Evolutionary conservation across 148 eudicot genomes (phyloP), one percentile per base, ranked within the genome.

Genomic region (Chenopodium album): DNA sequence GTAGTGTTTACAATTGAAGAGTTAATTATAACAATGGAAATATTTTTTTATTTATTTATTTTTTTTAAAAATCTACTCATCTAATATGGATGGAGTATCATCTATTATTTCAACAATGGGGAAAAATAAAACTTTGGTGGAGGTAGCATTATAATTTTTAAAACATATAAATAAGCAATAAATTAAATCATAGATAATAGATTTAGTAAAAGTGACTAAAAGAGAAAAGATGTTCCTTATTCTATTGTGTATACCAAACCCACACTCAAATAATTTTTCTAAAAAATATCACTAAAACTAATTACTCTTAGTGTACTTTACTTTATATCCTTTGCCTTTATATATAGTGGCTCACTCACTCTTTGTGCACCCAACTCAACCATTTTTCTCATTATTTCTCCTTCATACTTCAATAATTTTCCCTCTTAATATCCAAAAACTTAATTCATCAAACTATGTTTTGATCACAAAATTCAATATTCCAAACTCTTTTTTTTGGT

Each of bases 401-500:
- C 65, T 65, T 65, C 80, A 75, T 13, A 47, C 72, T 16, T 47
- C 80, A 84, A 63, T 65, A 84, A 63, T 65, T 71, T 73, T 28
- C 75, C 87, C 70, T 81, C 67, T 68, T 77, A 56, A 81, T 13
- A 72, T 85, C 76, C 79, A 77, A 81, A 80, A 46, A 26, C 71
- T 47, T 69, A 52, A 73, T 48, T 19, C 62, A 79, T 29, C 70
- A 68, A 80, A 73, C n/a, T 41, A 75, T 83, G 79, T 16, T 75
- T 69, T 79, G 28, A 77, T 60, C 64, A 0, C 44, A 77, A 77
- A 44, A 16, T 60, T 78, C 22, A 11, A 41, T 59, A 83, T 29
- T n/a, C 78, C 26, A 29, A 41, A 78, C 50, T 14, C 41, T 65
- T 22, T 12, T 56, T 54, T 76, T 76, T 10, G 64, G 19, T 56